Base-by-base conservation (phyloP, 208 protist species). In the Jaenimonas drosophilae region DNA sequence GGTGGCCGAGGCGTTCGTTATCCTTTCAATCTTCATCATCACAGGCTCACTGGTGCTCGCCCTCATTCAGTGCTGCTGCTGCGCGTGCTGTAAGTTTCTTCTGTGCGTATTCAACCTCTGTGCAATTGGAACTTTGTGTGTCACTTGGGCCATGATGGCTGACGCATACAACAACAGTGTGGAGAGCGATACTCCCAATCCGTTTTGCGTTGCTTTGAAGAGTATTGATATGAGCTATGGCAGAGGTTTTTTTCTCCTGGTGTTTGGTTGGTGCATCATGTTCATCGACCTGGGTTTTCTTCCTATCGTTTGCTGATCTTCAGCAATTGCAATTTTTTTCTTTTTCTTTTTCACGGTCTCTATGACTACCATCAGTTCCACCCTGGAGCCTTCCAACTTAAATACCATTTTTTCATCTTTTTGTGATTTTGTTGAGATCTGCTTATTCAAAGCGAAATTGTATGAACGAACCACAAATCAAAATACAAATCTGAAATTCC, bases 141-240 rank as follows among this genome's bases (percentile, higher is more conserved):
- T 71, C 4, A 43, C 49, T 11, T 85, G 71, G 70, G 54, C 30
- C 7, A n/a, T 38, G 5, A 70, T 78, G 68, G 14, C 59, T 2
- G 6, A 64, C 33, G 2, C 32, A 14, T 76, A 66, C 53, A 49
- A 47, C 12, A 54, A 47, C 36, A 54, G 49, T 26, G 46, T 17
- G 33, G 34, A 56, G 26, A 27, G 32, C 16, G 27, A 36, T 11
- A 23, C 43, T 11, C n/a, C n/a, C n/a, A 17, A 3, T n/a, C 11
- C n/a, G 7, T 14, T 25, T 5, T 20, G 0, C 0, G 20, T 9
- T 12, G 43, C 34, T 0, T 38, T 58, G 20, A 40, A 56, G 20
- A 64, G 60, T 36, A 42, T 47, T 16, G 38, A 30, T 16, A 20
- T 70, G 16, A 45, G 46, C 4, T 29, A 70, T 20, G 73, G 73